These are phyloP conservation scores for Leonotis leonurus DNA, from an alignment of 257 asterid species.

Conservation along the genomic window DNA sequence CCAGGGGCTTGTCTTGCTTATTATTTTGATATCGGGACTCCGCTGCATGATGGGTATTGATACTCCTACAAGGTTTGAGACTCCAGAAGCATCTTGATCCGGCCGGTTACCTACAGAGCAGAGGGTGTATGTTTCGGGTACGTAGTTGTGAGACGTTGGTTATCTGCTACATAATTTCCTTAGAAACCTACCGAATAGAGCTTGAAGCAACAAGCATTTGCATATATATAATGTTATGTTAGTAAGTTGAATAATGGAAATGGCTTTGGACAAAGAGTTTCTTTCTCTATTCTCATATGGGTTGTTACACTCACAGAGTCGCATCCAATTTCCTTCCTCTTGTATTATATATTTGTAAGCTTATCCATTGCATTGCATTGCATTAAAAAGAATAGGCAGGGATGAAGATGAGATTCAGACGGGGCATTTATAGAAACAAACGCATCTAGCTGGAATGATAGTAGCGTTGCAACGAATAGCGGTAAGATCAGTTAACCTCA, in stretches of 20 bases:
- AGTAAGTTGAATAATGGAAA: slow-evolving; percentile 22
- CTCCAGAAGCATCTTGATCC: slow-evolving; percentile 74
- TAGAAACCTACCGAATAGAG: too few relatives aligned
- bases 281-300: not conserved
- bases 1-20: slow-evolving; percentile 83
- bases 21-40: slow-evolving; percentile 89
- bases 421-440: too few relatives aligned
- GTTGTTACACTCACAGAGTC: slow-evolving; percentile 9
- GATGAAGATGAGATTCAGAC: too few relatives aligned
- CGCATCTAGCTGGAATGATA: too few relatives aligned
- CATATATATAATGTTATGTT: not conserved
- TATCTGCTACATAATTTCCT: slow-evolving; percentile 18
- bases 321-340: not conserved
- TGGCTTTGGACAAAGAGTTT: slow-evolving; percentile 18
- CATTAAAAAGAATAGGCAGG: too few relatives aligned
- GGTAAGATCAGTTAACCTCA: too few relatives aligned
- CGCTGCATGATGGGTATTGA: slow-evolving; percentile 99
- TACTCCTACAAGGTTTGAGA: slow-evolving; percentile 93
- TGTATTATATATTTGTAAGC: slow-evolving; percentile 2
- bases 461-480: too few relatives aligned
- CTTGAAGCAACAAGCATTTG: too few relatives aligned
- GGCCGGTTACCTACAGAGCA: slow-evolving; percentile 6
- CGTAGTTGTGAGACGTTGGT: slow-evolving; percentile 12
- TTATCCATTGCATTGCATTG: too few relatives aligned
- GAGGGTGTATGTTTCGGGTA: slow-evolving; percentile 12